Percentiles rank a stretch among this genome's conserved stretches.
Conservation (phyloP, 2,329 filamentous ascomycete genomes). For the Pestalotiopsis sp. region DNA sequence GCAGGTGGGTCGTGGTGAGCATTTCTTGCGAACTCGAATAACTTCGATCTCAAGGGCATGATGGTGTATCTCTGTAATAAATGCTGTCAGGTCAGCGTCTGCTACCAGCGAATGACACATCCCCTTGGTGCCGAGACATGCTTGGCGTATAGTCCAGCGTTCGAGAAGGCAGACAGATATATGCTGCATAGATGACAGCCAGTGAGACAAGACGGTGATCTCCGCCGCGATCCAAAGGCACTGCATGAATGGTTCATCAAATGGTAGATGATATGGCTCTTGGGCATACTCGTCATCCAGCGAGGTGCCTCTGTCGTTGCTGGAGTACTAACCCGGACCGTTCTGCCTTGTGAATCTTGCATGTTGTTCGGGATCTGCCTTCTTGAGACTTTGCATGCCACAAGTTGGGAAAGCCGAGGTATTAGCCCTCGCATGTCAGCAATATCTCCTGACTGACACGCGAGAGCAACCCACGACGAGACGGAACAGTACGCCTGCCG, state of each 20-base stretch:
- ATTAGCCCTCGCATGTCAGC: not conserved
- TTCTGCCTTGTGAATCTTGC: not conserved
- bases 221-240: not conserved
- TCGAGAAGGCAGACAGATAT: not conserved
- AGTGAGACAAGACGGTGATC: not conserved
- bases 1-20: not conserved
- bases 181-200: not conserved
- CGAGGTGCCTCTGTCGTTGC: not conserved
- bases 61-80: not conserved
- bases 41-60: not conserved
- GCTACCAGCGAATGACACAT: not conserved
- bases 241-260: not conserved
- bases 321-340: not conserved
- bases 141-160: not conserved
- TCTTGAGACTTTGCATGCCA: not conserved
- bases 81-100: not conserved
- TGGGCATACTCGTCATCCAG: not conserved
- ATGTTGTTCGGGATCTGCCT: not conserved
- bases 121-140: not conserved
- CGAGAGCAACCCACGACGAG: not conserved
- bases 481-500: not conserved
- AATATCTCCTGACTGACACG: not conserved
- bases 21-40: not conserved
- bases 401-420: not conserved
- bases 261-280: not conserved